Conservation (phyloP, 768 basidiomycete species). For the Jaapia argillacea region DNA sequence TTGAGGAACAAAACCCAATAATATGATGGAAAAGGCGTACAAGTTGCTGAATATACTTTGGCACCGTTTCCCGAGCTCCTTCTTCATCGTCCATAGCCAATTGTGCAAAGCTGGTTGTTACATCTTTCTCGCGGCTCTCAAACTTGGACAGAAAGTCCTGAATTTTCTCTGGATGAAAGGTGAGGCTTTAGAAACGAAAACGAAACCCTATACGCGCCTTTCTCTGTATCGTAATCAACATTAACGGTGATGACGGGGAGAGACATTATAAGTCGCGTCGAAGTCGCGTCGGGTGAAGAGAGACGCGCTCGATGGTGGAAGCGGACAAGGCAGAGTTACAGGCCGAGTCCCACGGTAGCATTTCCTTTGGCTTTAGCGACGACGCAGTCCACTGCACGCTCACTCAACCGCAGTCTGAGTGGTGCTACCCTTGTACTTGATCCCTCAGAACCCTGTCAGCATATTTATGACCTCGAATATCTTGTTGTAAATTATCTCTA, state of each 20-base stretch:
- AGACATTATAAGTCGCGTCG: conserved; percentile 39
- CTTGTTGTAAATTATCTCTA: no score
- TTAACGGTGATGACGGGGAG: conserved; percentile 49
- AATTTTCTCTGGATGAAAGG: conserved; percentile 45
- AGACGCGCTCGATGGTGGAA: no score
- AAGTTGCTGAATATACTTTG: conserved; percentile 80
- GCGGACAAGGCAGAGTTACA: no score
- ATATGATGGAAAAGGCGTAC: conserved; percentile 34
- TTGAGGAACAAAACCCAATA: conserved; percentile 8
- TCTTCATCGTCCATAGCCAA: conserved; percentile 54
- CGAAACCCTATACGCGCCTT: conserved; percentile 31
- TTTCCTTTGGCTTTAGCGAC: no score
- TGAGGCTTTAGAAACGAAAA: neutral
- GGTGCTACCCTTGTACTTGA: no score
- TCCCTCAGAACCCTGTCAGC: no score
- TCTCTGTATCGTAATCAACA: conserved; percentile 63
- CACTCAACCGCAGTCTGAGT: no score
- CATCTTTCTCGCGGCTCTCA: conserved; percentile 47
- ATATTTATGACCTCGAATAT: no score
- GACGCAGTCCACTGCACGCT: no score
- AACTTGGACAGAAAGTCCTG: conserved; percentile 61
- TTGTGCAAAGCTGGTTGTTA: conserved; percentile 56
- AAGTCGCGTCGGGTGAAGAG: no score
- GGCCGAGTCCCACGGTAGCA: no score
- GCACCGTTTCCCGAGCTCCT: conserved; percentile 24